Base-by-base conservation (phyloP, 208 protist species). In the Trypanosoma caninum region DNA sequence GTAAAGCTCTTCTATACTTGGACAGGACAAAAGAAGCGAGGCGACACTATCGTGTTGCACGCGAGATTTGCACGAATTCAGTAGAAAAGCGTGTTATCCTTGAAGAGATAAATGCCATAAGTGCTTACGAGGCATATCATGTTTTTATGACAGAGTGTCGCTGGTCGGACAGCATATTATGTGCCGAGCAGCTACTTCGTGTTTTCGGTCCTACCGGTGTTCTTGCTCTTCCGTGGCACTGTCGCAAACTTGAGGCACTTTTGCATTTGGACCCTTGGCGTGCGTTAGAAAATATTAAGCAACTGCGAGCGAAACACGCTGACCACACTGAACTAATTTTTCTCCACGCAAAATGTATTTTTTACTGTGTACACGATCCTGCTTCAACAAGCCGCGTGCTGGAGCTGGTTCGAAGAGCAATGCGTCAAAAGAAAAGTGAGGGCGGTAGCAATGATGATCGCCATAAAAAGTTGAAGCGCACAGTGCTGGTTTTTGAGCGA, bases 361-460 rank as follows among this genome's bases (percentile, higher is more conserved):
- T 94, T 68, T 90, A 84, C 63, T 80, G 73, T 42, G 70, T 72
- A 14, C 84, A 89, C 65, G 82, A 94, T 68, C 67, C 65, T 27
- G 46, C 54, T 11, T 79, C 71, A 23, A 91, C 82, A 7, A 28
- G 14, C 16, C 52, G 65, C 31, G 67, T 62, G 25, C 69, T 89
- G 23, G 52, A 65, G 14, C 59, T 88, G 10, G 65, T 94, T 33
- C 65, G 72, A 31, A 53, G 62, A 23, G 74, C 72, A 5, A 25
- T 34, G n/a, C 18, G 61, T 20, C 42, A 68, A 64, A 69, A 78
- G 18, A 55, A 57, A 7, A 27, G 27, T 47, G 71, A 82, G 35
- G 76, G 74, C 35, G 58, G 31, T 18, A 14, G 35, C 8, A 69
- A 84, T 52, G 78, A 89, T 56, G 82, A 71, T 46, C 78, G 82